phyloP scores from a whole-genome alignment of 805 yeast genomes.

The Cyberlindnera saturnus region DNA sequence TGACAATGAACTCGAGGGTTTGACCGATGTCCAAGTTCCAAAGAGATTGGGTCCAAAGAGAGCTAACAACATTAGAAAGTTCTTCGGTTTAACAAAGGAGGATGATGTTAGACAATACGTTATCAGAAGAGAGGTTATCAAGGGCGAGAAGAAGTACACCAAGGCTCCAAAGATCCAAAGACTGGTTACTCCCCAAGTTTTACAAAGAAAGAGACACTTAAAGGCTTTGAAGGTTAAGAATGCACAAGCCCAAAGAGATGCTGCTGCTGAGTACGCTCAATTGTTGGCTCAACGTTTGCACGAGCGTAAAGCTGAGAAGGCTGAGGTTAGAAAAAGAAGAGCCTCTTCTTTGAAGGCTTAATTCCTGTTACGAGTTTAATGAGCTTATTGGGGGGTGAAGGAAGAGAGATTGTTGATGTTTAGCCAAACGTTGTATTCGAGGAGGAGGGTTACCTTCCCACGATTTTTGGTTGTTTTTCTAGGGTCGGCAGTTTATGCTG shows the following conservation, averaged over 20 bases:
- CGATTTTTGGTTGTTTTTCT: not conserved
- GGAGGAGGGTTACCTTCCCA: too few species aligned
- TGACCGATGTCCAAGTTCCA: conserved; percentile 91
- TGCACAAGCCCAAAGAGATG: conserved; percentile 99
- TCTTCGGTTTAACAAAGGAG: conserved; percentile 94
- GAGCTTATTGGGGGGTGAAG: not conserved
- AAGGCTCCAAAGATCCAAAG: conserved; percentile 99
- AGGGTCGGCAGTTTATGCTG: not conserved
- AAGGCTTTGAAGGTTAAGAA: conserved; percentile 89
- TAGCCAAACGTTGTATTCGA: too few species aligned
- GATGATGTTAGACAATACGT: conserved; percentile 69
- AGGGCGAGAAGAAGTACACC: conserved; percentile 98
- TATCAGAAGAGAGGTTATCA: conserved; percentile 95
- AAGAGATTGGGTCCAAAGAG: conserved; percentile 99
- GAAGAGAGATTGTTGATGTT: not conserved
- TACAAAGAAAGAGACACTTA: conserved; percentile 98
- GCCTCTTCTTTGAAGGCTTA: conserved; percentile 94
- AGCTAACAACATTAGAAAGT: conserved; percentile 99
- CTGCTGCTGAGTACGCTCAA: conserved; percentile 99
- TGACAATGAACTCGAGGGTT: conserved; percentile 91
- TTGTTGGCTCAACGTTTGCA: conserved; percentile 96
- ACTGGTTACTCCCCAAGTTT: conserved; percentile 97
- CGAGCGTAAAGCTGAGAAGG: conserved; percentile 97
- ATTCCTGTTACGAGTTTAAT: not conserved
- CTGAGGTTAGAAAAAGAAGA: conserved; percentile 99